phyloP scores from a whole-genome alignment of 495 filamentous ascomycete genomes.

The Aspergillus cristatus region DNA sequence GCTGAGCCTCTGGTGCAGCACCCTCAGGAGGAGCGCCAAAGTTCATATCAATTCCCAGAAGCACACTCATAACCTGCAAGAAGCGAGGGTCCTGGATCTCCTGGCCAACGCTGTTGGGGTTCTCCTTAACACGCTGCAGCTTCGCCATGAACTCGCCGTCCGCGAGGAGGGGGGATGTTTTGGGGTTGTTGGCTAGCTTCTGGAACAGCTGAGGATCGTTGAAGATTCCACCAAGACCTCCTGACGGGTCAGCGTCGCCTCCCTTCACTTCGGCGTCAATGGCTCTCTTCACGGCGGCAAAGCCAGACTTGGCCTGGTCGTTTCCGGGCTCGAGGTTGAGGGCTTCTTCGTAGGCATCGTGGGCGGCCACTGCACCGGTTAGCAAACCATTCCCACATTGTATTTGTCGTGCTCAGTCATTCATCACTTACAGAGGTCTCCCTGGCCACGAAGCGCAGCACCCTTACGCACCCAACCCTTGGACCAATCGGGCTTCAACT shows the following conservation, averaged over 20 bases:
- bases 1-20: constrained; percentile 51
- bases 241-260: constrained; percentile 54
- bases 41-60: constrained; percentile 91
- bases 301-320: constrained; percentile 81
- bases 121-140: constrained; percentile 67
- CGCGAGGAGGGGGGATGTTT: constrained; percentile 76
- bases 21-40: constrained; percentile 55
- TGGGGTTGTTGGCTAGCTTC: constrained; percentile 89
- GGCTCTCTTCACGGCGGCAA: constrained; percentile 75
- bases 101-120: constrained; percentile 68
- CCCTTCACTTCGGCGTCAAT: constrained; percentile 71
- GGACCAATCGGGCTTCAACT: constrained; percentile 96
- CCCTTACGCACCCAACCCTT: constrained; percentile 93
- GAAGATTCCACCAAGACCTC: constrained; percentile 82
- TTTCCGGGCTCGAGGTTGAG: constrained; percentile 86
- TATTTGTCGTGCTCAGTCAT: neutral
- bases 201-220: constrained; percentile 80
- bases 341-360: constrained; percentile 85
- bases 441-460: constrained; percentile 75
- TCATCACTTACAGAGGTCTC: constrained; percentile 58
- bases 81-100: constrained; percentile 85
- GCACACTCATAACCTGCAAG: constrained; percentile 85
- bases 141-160: constrained; percentile 87
- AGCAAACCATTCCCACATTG: constrained; percentile 2
- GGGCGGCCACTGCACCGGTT: constrained; percentile 52